phyloP scores from a whole-genome alignment of 257 asterid genomes.

The Ilex aquifolium region DNA sequence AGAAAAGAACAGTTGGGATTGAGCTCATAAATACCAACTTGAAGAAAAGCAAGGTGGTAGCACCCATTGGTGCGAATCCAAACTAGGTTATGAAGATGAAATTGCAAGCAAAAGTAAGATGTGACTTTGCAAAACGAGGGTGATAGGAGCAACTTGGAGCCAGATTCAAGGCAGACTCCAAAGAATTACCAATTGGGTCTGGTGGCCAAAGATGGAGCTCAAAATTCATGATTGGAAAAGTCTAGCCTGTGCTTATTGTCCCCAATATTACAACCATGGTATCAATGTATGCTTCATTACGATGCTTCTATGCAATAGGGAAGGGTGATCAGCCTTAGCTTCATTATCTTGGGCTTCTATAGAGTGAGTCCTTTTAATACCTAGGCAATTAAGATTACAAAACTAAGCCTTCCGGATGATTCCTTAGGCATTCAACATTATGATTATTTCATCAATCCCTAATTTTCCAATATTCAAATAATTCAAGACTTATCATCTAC shows the following conservation, averaged over 20 bases:
- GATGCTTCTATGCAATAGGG: no score
- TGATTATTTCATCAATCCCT: no score
- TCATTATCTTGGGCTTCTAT: no score
- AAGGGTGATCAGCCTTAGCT: no score
- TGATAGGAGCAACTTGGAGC: conserved; percentile 19
- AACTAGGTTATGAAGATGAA: conserved; percentile 28
- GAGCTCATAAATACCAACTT: conserved; percentile 57
- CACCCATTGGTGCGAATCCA: conserved; percentile 17
- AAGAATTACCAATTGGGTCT: conserved; percentile 76
- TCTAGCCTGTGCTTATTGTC: conserved; percentile 66
- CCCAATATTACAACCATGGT: conserved; percentile 95
- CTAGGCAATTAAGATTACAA: no score
- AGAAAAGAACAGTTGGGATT: conserved; percentile 81
- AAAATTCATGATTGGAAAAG: conserved; percentile 62
- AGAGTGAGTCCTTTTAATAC: no score
- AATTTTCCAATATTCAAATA: no score
- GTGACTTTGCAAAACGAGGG: conserved; percentile 35
- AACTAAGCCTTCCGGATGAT: no score
- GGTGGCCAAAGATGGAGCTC: conserved; percentile 38
- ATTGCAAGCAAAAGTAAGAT: conserved; percentile 33
- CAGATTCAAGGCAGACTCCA: conserved; percentile 20
- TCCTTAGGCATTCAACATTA: no score
- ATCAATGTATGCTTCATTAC: background rate
- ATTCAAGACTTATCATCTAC: no score
- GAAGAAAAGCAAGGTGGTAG: conserved; percentile 49